Evolutionary conservation across 2,329 filamentous ascomycete genomes (phyloP).

Genomic region (Cryphonectria parasitica): DNA sequence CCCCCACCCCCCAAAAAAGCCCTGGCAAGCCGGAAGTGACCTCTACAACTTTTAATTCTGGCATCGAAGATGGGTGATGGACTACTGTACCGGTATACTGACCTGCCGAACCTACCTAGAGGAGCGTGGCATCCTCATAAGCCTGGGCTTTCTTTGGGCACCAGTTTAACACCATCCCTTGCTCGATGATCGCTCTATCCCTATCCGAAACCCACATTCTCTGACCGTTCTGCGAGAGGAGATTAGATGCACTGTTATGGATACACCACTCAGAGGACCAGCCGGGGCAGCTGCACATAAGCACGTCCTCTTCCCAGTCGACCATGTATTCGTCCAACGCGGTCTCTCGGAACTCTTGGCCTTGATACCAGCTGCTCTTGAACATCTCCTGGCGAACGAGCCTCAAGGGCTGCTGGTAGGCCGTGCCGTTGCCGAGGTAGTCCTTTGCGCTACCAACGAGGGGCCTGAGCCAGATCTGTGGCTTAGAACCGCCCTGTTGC

Average conservation of each 20-base stretch:
- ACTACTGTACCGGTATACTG: background rate
- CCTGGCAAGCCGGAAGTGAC: too few species aligned
- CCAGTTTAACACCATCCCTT: background rate
- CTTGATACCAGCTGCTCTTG: background rate
- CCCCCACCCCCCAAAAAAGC: background rate
- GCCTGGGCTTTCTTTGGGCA: background rate
- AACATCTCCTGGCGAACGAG: background rate
- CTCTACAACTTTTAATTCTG: background rate
- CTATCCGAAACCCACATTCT: conserved; percentile 4
- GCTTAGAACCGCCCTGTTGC: background rate
- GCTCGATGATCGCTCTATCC: background rate
- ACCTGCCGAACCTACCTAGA: conserved; percentile 6
- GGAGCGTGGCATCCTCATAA: background rate
- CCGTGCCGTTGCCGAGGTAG: background rate
- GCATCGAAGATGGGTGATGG: background rate
- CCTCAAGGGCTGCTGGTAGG: background rate
- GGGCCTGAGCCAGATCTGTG: background rate
- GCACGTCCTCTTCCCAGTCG: conserved; percentile 10
- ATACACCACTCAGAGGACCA: background rate
- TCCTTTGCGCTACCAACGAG: background rate
- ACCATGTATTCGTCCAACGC: conserved; percentile 1
- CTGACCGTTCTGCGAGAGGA: conserved; percentile 1
- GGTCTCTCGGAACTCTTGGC: background rate
- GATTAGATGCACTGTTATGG: background rate
- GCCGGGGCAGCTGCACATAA: conserved; percentile 8